phyloP scores from a whole-genome alignment of 192 early-diverging fungal genomes.

The Paraglomus brasilianum region DNA sequence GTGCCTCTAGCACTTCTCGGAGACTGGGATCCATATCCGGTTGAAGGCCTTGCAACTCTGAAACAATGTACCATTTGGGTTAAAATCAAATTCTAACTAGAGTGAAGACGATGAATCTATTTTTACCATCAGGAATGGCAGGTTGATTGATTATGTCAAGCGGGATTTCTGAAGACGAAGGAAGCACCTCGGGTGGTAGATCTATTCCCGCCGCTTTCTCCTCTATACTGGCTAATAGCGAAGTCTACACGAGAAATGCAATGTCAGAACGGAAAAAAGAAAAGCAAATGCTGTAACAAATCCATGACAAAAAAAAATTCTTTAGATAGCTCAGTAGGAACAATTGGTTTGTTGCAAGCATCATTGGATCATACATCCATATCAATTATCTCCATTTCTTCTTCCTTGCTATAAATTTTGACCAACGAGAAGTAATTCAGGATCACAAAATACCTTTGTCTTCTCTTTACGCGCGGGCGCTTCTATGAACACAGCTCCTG shows the following conservation, averaged over 20 bases:
- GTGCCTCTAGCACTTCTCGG: constrained; percentile 87
- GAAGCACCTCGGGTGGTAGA: constrained; percentile 74
- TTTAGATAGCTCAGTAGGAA: constrained; percentile 12
- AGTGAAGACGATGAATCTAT: no score
- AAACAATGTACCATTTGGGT: background rate
- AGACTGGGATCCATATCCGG: constrained; percentile 80
- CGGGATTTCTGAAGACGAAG: constrained; percentile 67
- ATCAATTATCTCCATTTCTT: constrained; percentile 32
- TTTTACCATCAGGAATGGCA: constrained; percentile 49
- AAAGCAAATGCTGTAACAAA: background rate
- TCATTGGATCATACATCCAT: constrained; percentile 5
- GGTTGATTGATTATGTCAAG: constrained; percentile 71
- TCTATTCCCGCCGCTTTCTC: constrained; percentile 27
- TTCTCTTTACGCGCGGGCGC: constrained; percentile 53
- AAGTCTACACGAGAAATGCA: no score
- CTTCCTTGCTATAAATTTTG: constrained; percentile 33
- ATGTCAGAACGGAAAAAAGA: no score
- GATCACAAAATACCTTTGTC: constrained; percentile 35
- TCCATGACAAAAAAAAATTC: background rate
- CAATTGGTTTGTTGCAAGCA: constrained; percentile 30
- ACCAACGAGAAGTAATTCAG: constrained; percentile 9
- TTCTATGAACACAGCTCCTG: constrained; percentile 77
- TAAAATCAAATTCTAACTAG: no score
- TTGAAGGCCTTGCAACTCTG: constrained; percentile 50
- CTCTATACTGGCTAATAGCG: constrained; percentile 30